Evolutionary conservation across 2,329 filamentous ascomycete genomes (phyloP).

Genomic region (Talaromyces sp.): DNA sequence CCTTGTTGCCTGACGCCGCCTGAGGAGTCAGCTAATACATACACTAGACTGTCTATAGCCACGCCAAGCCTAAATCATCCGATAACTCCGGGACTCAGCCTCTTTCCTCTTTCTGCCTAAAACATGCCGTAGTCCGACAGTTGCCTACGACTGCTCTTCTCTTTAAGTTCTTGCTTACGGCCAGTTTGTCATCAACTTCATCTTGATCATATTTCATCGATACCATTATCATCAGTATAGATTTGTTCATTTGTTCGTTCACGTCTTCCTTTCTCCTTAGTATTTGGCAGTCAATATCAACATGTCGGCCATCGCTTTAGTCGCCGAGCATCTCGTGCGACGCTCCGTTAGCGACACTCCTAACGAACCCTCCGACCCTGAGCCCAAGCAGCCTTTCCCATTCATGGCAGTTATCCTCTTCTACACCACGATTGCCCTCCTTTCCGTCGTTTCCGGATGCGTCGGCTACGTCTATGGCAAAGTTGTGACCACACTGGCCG

Average conservation of each 20-base stretch:
- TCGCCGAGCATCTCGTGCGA: conserved; percentile 14
- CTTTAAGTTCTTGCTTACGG: not conserved
- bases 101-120: not conserved
- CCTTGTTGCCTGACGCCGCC: not conserved
- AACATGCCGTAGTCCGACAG: not conserved
- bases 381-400: not conserved
- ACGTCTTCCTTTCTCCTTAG: not conserved
- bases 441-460: not conserved
- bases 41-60: not conserved
- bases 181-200: not conserved
- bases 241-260: not conserved
- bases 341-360: not conserved
- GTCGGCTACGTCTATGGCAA: conserved; percentile 57
- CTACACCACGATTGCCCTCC: not conserved
- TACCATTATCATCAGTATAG: not conserved
- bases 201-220: not conserved
- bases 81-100: conserved; percentile 4
- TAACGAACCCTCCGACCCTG: not conserved
- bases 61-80: not conserved
- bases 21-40: not conserved
- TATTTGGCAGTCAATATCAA: not conserved
- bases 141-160: not conserved
- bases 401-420: conserved; percentile 7
- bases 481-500: conserved; percentile 60
- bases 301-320: conserved; percentile 10